These are phyloP conservation scores for Porphyridium purpureum DNA, from an alignment of 23 red algal species.

Conservation along the genomic window DNA sequence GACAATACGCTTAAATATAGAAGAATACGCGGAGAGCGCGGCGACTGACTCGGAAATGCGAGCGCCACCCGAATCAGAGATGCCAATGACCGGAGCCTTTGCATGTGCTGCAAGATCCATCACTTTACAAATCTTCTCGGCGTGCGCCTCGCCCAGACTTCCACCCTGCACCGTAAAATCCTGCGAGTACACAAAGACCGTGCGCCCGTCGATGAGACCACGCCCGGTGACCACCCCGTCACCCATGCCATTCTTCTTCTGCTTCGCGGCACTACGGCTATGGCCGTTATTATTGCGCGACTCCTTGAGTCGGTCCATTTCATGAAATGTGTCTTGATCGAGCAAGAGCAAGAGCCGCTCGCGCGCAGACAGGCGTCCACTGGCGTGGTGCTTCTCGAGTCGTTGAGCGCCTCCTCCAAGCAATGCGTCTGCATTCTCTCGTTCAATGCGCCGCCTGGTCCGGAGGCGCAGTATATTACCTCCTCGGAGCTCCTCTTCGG, in stretches of 20 bases:
- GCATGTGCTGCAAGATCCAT: conserved; percentile 22
- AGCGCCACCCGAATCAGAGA: conserved; percentile 36
- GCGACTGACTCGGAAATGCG: conserved; percentile 35
- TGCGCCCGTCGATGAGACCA: conserved; percentile 16
- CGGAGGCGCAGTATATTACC: too few relatives aligned
- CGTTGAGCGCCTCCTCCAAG: conserved; percentile 1
- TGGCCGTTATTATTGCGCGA: conserved; percentile 3
- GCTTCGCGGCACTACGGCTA: not conserved
- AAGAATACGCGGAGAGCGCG: conserved; percentile 23
- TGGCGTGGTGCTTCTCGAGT: conserved; percentile 6
- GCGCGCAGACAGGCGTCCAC: conserved; percentile 22
- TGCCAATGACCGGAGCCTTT: conserved; percentile 16
- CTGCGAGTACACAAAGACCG: conserved; percentile 22
- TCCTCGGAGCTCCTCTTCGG: too few relatives aligned
- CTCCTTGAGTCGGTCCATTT: conserved; percentile 14
- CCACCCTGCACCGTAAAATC: conserved; percentile 47
- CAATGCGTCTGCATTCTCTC: not conserved
- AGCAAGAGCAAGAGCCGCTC: conserved; percentile 19
- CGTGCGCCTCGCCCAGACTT: conserved; percentile 16
- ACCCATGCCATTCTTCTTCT: too few relatives aligned
- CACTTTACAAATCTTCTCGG: conserved; percentile 35
- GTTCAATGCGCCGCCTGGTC: too few relatives aligned
- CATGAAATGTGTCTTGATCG: conserved; percentile 24
- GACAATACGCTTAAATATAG: conserved; percentile 29
- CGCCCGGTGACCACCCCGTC: conserved; percentile 39